phyloP scores from a whole-genome alignment of 169 alveolate species.

The Eimeria zaria region DNA sequence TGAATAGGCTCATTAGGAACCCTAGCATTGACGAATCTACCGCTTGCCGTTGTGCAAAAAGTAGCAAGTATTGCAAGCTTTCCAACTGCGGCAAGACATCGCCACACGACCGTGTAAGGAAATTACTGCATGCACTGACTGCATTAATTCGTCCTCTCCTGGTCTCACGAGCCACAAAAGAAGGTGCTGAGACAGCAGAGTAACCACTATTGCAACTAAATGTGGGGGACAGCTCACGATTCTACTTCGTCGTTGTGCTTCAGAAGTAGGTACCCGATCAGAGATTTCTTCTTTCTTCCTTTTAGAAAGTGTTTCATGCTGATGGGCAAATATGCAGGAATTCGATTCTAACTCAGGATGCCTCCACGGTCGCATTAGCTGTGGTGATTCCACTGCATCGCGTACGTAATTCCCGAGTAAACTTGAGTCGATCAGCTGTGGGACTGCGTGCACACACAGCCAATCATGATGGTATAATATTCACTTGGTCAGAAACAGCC shows the following conservation, averaged over 20 bases:
- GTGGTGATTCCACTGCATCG: conserved; percentile 12
- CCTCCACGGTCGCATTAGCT: background rate
- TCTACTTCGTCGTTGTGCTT: background rate
- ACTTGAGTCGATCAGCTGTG: background rate
- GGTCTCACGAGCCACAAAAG: background rate
- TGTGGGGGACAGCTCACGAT: conserved; percentile 36
- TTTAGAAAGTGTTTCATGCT: background rate
- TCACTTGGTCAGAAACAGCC: background rate
- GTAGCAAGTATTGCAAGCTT: background rate
- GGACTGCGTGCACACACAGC: conserved; percentile 11
- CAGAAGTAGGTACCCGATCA: background rate
- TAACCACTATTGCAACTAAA: background rate
- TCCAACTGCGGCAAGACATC: background rate
- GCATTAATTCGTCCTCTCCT: background rate
- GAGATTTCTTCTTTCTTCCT: too few species aligned
- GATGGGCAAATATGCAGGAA: conserved; percentile 41
- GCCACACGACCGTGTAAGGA: background rate
- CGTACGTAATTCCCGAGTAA: background rate
- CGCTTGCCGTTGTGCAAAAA: conserved; percentile 5
- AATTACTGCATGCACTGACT: background rate
- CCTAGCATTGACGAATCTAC: conserved; percentile 28
- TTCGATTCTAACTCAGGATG: conserved; percentile 29
- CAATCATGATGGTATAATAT: background rate
- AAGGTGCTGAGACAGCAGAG: background rate
- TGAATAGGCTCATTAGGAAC: conserved; percentile 42